A percentile compares a stretch with the other conserved stretches of the same genome.
Evolutionary conservation across 208 protist genomes (phyloP).

Genomic region (Blechomonas ayalai): DNA sequence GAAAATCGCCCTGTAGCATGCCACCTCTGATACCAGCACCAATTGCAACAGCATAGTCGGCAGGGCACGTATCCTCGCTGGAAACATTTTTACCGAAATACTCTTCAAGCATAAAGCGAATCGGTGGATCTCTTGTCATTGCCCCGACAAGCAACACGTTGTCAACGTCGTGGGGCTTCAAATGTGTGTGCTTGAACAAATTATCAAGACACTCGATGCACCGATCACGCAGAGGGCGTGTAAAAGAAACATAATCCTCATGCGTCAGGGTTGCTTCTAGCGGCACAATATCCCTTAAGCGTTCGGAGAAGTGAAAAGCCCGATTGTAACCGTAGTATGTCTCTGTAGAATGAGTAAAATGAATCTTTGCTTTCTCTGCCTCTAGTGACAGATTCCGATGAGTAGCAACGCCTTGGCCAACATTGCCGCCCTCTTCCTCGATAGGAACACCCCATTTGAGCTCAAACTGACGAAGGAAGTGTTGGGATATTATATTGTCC

Average conservation of each 20-base stretch:
- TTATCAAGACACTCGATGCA: conserved; percentile 74
- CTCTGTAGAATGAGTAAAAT: conserved; percentile 88
- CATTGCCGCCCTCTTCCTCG: conserved; percentile 80
- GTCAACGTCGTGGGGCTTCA: conserved; percentile 63
- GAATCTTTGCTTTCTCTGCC: conserved; percentile 86
- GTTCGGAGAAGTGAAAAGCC: conserved; percentile 84
- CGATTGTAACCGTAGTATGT: conserved; percentile 84
- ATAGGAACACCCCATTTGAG: conserved; percentile 86
- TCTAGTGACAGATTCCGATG: conserved; percentile 69
- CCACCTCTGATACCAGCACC: conserved; percentile 71
- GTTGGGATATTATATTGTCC: conserved; percentile 76
- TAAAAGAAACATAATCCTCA: conserved; percentile 79
- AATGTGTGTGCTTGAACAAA: conserved; percentile 59
- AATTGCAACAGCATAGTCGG: conserved; percentile 87
- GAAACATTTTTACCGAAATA: conserved; percentile 71
- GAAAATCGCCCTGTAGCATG: conserved; percentile 82
- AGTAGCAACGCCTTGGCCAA: conserved; percentile 62
- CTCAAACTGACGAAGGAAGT: conserved; percentile 77
- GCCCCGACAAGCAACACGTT: conserved; percentile 84
- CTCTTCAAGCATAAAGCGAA: conserved; percentile 73
- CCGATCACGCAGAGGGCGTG: conserved; percentile 67
- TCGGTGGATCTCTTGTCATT: conserved; percentile 88
- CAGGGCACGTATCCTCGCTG: conserved; percentile 60
- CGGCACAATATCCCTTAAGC: conserved; percentile 76
- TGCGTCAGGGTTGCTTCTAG: conserved; percentile 81